Evolutionary conservation across 2,329 filamentous ascomycete species (phyloP).

Genomic region (Lecanicillium sp.): DNA sequence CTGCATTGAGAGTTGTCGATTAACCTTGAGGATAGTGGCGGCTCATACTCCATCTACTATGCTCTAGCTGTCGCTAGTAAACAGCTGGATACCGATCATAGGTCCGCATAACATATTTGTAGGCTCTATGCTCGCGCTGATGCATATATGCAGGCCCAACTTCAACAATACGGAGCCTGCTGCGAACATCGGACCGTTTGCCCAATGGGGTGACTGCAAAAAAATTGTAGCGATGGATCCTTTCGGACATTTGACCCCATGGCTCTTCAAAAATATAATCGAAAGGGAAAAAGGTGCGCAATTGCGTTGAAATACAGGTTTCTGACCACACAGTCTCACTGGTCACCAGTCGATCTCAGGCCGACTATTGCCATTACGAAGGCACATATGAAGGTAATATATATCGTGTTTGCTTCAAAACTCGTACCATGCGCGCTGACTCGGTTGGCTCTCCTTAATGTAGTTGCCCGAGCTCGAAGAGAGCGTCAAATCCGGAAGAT

Average conservation of each 20-base stretch:
- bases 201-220: slow-evolving; percentile 79
- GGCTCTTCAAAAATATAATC: slow-evolving; percentile 73
- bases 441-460: slow-evolving; percentile 7
- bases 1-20: no score
- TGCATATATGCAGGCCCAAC: slow-evolving; percentile 35
- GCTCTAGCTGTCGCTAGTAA: slow-evolving; percentile 88
- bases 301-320: neutral
- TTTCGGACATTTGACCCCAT: slow-evolving; percentile 77
- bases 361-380: slow-evolving; percentile 89
- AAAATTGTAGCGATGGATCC: slow-evolving; percentile 99
- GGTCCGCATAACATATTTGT: slow-evolving; percentile 28
- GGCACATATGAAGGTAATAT: slow-evolving; percentile 72
- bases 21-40: slow-evolving; percentile 41
- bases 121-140: neutral
- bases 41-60: slow-evolving; percentile 94
- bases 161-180: slow-evolving; percentile 79
- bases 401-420: no score
- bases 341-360: slow-evolving; percentile 60
- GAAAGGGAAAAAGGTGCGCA: slow-evolving; percentile 58
- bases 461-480: slow-evolving; percentile 85
- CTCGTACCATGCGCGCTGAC: no score
- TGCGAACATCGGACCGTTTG: slow-evolving; percentile 79
- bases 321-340: slow-evolving; percentile 8
- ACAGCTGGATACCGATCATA: slow-evolving; percentile 76
- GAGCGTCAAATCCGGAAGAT: slow-evolving; percentile 69